Evolutionary conservation across 495 filamentous ascomycete genomes (phyloP).

Genomic region (Aspergillus biplanus): DNA sequence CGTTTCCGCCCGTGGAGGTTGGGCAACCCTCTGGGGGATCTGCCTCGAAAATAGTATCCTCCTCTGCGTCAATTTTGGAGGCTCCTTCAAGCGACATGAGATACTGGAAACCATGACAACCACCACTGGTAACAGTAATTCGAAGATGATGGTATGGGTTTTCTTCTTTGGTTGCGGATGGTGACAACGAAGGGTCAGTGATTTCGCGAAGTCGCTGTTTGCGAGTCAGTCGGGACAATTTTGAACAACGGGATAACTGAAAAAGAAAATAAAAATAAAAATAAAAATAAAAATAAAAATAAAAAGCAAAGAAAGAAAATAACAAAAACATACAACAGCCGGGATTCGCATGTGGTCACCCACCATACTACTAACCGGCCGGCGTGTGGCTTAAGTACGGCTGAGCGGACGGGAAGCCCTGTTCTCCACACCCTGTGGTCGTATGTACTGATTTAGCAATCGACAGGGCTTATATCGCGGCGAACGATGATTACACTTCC

Average conservation of each 20-base stretch:
- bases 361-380: slow-evolving; percentile 54
- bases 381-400: slow-evolving; percentile 57
- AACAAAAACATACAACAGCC: slow-evolving; percentile 52
- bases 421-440: slow-evolving; percentile 56
- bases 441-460: slow-evolving; percentile 36
- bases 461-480: background rate
- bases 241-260: background rate
- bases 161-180: slow-evolving; percentile 59
- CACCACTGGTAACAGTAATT: slow-evolving; percentile 87
- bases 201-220: slow-evolving; percentile 67
- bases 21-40: slow-evolving; percentile 27
- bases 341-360: slow-evolving; percentile 56
- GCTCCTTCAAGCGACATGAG: slow-evolving; percentile 79
- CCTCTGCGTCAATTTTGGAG: slow-evolving; percentile 62
- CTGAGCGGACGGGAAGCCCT: slow-evolving; percentile 55
- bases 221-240: slow-evolving; percentile 21
- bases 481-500: background rate
- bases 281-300: slow-evolving; percentile 9
- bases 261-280: slow-evolving; percentile 6
- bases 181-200: slow-evolving; percentile 48
- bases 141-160: slow-evolving; percentile 86
- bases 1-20: slow-evolving; percentile 51
- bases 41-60: slow-evolving; percentile 70
- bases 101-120: slow-evolving; percentile 98
- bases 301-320: slow-evolving; percentile 37